Conservation (phyloP, 2,329 filamentous ascomycete genomes). For the Epichloe gansuensis region DNA sequence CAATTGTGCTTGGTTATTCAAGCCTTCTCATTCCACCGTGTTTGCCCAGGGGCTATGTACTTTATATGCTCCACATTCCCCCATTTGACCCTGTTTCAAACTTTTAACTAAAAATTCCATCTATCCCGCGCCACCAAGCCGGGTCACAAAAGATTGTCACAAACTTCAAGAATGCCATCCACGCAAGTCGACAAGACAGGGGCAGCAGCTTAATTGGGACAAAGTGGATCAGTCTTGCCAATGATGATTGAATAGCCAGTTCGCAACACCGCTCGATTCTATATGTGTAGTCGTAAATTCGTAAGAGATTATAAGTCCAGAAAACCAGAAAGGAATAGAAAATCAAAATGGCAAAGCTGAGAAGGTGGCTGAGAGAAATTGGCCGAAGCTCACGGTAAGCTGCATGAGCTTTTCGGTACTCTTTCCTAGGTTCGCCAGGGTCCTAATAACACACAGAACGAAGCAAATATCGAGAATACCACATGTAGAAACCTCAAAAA, state of each 20-base stretch:
- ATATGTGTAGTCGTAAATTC: not conserved
- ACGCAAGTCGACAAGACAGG: not conserved
- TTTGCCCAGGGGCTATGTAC: not conserved
- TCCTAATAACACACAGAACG: not conserved
- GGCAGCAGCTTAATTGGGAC: not conserved
- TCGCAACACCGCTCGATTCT: slow-evolving; percentile 1
- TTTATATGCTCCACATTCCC: not conserved
- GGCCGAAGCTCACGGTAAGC: too few relatives aligned
- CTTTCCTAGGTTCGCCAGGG: too few relatives aligned
- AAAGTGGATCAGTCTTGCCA: not conserved
- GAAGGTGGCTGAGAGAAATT: too few relatives aligned
- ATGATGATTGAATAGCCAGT: not conserved
- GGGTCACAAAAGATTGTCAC: not conserved
- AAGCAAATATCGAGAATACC: not conserved
- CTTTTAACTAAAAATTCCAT: not conserved
- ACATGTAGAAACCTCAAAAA: not conserved
- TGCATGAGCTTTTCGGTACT: too few relatives aligned
- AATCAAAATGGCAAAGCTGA: too few relatives aligned
- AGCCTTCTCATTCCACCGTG: too few relatives aligned
- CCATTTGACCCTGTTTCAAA: not conserved
- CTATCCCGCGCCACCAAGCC: not conserved
- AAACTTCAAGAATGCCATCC: not conserved
- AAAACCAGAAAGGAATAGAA: not conserved
- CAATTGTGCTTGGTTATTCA: too few relatives aligned
- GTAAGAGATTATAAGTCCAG: slow-evolving; percentile 2